A percentile compares a stretch with the other conserved stretches of the same genome.
Conservation (phyloP, 345 rosid genomes). For the rapeseed (Brassica napus) region DNA sequence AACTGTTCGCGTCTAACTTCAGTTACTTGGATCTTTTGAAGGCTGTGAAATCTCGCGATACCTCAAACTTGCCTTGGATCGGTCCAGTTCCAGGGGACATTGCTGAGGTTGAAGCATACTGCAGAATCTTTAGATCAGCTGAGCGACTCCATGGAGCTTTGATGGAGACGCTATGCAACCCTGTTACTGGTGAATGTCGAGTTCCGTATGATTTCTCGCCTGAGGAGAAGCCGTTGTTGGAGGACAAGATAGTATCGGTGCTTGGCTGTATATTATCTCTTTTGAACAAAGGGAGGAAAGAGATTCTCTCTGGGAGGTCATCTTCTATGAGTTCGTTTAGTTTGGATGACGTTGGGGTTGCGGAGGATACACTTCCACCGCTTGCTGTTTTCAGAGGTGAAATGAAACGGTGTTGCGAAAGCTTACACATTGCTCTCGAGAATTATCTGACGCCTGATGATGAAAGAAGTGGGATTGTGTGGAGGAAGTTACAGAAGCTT, state of each 20-base stretch:
- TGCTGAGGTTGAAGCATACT: constrained; percentile 95
- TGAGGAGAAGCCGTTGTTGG: constrained; percentile 81
- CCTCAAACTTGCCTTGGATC: constrained; percentile 73
- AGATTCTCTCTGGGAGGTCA: constrained; percentile 87
- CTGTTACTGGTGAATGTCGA: constrained; percentile 85
- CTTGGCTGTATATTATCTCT: constrained; percentile 91
- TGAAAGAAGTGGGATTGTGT: constrained; percentile 60
- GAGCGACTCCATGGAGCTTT: constrained; percentile 79
- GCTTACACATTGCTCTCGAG: constrained; percentile 91
- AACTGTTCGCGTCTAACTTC: constrained; percentile 26
- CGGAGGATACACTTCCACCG: constrained; percentile 80
- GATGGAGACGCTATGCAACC: constrained; percentile 95
- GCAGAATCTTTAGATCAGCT: constrained; percentile 87
- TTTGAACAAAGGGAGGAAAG: constrained; percentile 84
- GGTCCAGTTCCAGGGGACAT: constrained; percentile 98
- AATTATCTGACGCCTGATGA: constrained; percentile 75
- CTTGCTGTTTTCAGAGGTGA: constrained; percentile 87
- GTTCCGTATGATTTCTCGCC: constrained; percentile 73
- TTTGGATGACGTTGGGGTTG: constrained; percentile 62
- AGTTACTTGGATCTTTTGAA: constrained; percentile 40
- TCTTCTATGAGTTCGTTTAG: constrained; percentile 53
- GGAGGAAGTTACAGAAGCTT: constrained; percentile 94
- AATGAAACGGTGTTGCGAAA: constrained; percentile 96
- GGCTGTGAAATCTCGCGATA: constrained; percentile 57
- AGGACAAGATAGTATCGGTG: constrained; percentile 88